Base-by-base conservation (phyloP, 139 green algal species). In the Ettlia oleoabundans region DNA sequence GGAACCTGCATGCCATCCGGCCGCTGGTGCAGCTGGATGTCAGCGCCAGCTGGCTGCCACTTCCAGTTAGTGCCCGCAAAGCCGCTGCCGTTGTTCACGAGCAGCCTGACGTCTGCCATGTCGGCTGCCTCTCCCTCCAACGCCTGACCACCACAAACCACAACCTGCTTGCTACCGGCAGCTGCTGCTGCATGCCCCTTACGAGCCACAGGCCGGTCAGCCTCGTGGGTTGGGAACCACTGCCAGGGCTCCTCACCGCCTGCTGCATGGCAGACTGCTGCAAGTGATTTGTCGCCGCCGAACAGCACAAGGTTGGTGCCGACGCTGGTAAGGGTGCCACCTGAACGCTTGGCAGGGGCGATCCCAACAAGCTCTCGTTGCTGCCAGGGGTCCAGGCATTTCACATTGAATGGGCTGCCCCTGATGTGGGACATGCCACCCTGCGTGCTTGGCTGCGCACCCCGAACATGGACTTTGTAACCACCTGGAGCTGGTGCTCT, bases 361-460 rank as follows among this genome's bases (percentile, higher is more conserved):
- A 82, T 13, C 9, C 94, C 94, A 47, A 91, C 75, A 32, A 95
- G 80, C 28, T 89, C 78, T 82, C 92, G 89, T 80, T 86, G 90
- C 70, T 66, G 86, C 93, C 92, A 96, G 19, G 93, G 91, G 79
- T 96, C 91, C 8, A 61, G 41, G 67, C 79, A 89, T 18, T 87
- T 63, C 1, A 96, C 87, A 10, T 28, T 86, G 86, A 97, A 98
- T 32, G 94, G 93, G 47, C 84, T 93, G 62, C 93, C 93, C 26
- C 94, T 85, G 65, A 96, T 87, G 74, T 76, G 90, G 28, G 91
- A 76, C 41, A 89, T 79, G 30, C 85, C 76, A 32, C 91, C 90
- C 3, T 87, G 73, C 1, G 85, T 82, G 81, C 88, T 91, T 4
- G 94, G 87, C 67, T 96, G 91, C 35, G 89, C 85, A 82, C 94